phyloP scores from a whole-genome alignment of 768 basidiomycete genomes.

The Leccinellum luteum region DNA sequence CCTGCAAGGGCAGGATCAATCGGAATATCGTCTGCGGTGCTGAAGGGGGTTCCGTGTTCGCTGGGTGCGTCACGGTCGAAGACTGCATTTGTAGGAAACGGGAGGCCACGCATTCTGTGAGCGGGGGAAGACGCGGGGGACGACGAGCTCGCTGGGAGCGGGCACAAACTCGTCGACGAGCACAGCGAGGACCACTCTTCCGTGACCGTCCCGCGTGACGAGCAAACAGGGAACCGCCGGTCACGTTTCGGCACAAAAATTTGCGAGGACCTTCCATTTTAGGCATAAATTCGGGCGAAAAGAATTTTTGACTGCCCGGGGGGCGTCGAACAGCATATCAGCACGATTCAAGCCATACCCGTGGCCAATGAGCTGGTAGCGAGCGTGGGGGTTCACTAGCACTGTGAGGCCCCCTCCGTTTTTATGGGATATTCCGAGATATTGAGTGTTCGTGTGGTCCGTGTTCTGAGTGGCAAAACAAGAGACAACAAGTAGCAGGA shows the following conservation, averaged over 20 bases:
- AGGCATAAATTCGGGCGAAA: constrained; percentile 7
- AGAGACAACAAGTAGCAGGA: constrained; percentile 27
- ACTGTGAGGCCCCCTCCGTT: background rate
- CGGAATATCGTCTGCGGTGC: constrained; percentile 64
- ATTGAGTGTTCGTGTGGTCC: constrained; percentile 4
- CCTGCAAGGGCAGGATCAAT: constrained; percentile 75
- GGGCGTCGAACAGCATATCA: background rate
- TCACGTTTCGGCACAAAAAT: constrained; percentile 28
- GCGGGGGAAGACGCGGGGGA: constrained; percentile 6
- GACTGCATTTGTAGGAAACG: constrained; percentile 43
- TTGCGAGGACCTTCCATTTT: constrained; percentile 10
- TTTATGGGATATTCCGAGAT: background rate
- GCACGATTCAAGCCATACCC: background rate
- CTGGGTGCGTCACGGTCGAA: constrained; percentile 56
- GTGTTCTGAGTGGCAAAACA: constrained; percentile 25
- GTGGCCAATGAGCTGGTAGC: background rate
- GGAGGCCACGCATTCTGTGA: constrained; percentile 55
- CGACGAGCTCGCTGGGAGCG: constrained; percentile 16
- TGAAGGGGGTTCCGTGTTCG: constrained; percentile 58
- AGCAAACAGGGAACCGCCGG: constrained; percentile 19
- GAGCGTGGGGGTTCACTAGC: background rate
- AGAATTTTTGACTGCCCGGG: background rate
- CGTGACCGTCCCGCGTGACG: constrained; percentile 34
- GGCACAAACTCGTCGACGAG: constrained; percentile 36
- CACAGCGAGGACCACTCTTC: constrained; percentile 34